These are phyloP conservation scores for Xylaria multiplex DNA, from an alignment of 2,329 filamentous ascomycete species.

Conservation along the genomic window DNA sequence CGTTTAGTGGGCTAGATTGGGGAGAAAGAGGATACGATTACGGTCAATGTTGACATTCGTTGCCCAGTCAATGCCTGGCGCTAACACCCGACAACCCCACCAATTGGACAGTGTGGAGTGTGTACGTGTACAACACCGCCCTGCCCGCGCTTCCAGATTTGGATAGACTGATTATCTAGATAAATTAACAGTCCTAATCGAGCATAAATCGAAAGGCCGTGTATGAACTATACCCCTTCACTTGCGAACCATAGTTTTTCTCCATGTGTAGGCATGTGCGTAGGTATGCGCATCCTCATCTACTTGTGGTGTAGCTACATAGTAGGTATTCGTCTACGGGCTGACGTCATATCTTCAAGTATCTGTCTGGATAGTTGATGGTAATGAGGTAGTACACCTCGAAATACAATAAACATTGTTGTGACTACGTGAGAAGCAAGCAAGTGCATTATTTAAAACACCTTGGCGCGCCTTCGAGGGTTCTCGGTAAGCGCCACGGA, in stretches of 20 bases:
- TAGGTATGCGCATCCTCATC: too few relatives aligned
- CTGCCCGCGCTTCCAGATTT: neutral
- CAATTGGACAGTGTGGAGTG: slow-evolving; percentile 16
- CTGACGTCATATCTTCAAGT: slow-evolving; percentile 19
- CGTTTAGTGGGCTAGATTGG: slow-evolving; percentile 31
- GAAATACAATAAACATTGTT: too few relatives aligned
- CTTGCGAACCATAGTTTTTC: too few relatives aligned
- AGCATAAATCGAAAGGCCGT: neutral
- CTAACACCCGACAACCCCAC: neutral
- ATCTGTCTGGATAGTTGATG: neutral
- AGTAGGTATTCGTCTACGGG: neutral
- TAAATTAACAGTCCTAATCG: neutral
- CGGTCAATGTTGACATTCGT: slow-evolving; percentile 43
- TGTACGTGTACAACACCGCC: slow-evolving; percentile 17
- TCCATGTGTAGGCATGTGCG: too few relatives aligned
- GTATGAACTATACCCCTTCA: too few relatives aligned
- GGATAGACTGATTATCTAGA: neutral
- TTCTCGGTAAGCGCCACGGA: too few relatives aligned
- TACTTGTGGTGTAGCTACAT: too few relatives aligned
- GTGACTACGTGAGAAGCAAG: neutral
- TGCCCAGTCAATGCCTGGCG: slow-evolving; percentile 39
- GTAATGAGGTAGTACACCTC: too few relatives aligned
- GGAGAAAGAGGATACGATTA: neutral
- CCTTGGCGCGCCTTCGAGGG: too few relatives aligned
- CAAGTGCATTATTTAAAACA: neutral